A percentile compares a stretch with the other conserved stretches of the same genome.
phyloP scores from a whole-genome alignment of 768 basidiomycete genomes.

The Suillus sp. region DNA sequence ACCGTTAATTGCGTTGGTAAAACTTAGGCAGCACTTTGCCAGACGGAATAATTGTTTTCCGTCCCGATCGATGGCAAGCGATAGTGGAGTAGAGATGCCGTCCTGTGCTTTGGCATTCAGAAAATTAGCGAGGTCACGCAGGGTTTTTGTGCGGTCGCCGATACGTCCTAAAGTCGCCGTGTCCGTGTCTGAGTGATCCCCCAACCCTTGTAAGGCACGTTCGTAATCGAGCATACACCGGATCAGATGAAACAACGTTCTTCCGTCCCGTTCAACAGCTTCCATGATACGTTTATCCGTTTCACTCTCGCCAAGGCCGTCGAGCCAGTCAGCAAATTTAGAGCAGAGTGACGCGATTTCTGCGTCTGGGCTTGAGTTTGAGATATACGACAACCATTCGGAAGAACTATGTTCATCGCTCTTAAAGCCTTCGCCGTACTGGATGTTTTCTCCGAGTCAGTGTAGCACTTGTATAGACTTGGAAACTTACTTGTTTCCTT shows the following conservation, averaged over 20 bases:
- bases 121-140: slow-evolving; percentile 23
- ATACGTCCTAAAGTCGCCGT: neutral
- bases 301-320: neutral
- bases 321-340: slow-evolving; percentile 2
- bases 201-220: slow-evolving; percentile 17
- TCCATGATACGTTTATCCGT: slow-evolving; percentile 3
- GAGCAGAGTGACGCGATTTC: neutral
- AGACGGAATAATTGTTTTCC: slow-evolving; percentile 24
- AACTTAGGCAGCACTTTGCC: slow-evolving; percentile 24
- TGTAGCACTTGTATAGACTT: neutral
- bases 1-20: slow-evolving; percentile 21
- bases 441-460: neutral
- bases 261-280: slow-evolving; percentile 29
- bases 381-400: neutral
- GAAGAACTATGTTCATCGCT: neutral
- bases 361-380: neutral
- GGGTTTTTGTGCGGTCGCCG: slow-evolving; percentile 14
- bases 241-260: slow-evolving; percentile 21
- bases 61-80: slow-evolving; percentile 26
- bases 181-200: neutral
- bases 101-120: slow-evolving; percentile 17
- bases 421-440: neutral
- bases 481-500: neutral
- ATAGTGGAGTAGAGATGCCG: slow-evolving; percentile 17
- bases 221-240: slow-evolving; percentile 23